These are phyloP conservation scores for Triangularia setosa DNA, from an alignment of 2,329 filamentous ascomycete species.

Conservation along the genomic window DNA sequence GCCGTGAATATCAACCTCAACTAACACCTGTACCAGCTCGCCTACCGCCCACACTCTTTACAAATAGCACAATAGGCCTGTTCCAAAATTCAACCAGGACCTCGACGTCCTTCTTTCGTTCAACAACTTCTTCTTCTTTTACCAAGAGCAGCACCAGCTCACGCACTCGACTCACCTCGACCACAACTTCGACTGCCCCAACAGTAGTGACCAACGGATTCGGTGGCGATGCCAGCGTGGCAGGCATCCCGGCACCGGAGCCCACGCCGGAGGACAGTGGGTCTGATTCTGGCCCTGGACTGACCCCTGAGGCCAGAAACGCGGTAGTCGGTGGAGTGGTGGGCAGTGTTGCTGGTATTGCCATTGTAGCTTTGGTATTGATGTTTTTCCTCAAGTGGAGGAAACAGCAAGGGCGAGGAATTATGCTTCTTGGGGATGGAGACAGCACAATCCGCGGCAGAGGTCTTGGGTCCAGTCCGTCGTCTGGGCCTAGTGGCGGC, in stretches of 20 bases:
- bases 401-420: conserved; percentile 41
- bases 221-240: conserved; percentile 14
- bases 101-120: conserved; percentile 16
- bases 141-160: conserved; percentile 22
- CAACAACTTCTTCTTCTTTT: conserved; percentile 29
- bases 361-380: conserved; percentile 51
- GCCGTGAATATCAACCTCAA: not conserved
- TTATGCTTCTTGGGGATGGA: conserved; percentile 41
- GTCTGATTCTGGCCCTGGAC: conserved; percentile 25
- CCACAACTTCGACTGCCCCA: conserved; percentile 32
- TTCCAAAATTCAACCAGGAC: conserved; percentile 28
- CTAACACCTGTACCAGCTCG: conserved; percentile 18
- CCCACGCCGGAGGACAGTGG: conserved; percentile 23
- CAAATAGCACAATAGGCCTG: conserved; percentile 26
- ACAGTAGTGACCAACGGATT: conserved; percentile 17
- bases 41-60: conserved; percentile 21
- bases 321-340: conserved; percentile 53
- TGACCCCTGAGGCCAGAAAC: conserved; percentile 25
- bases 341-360: conserved; percentile 55
- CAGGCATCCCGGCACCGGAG: conserved; percentile 24
- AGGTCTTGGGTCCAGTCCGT: conserved; percentile 21
- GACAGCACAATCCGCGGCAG: conserved; percentile 30
- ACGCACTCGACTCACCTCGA: conserved; percentile 24
- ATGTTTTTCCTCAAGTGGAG: conserved; percentile 54
- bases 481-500: conserved; percentile 21